Evolutionary conservation across 805 yeast genomes (phyloP).

Genomic region (Candida dajiaensis): DNA sequence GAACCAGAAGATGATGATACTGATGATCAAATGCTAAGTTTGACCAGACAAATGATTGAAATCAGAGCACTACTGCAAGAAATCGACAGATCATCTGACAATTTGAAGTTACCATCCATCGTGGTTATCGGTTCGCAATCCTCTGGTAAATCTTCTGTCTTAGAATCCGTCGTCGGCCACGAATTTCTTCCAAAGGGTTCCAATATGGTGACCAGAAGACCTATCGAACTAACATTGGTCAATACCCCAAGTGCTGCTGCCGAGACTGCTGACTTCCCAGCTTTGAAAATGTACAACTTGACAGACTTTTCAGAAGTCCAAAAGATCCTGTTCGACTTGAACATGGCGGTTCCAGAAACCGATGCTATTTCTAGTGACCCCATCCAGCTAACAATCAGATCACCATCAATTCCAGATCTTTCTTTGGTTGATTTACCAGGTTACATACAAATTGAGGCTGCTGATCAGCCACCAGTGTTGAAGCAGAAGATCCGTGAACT

Average conservation of each 20-base stretch:
- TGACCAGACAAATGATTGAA: conserved; percentile 96
- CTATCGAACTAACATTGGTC: conserved; percentile 88
- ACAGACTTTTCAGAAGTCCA: conserved; percentile 89
- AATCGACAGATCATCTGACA: conserved; percentile 66
- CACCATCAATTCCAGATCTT: conserved; percentile 87
- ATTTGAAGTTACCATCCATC: conserved; percentile 83
- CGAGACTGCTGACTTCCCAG: conserved; percentile 91
- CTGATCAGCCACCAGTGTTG: conserved; percentile 86
- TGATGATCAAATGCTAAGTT: conserved; percentile 75
- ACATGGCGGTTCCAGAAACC: conserved; percentile 82
- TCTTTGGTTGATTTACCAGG: conserved; percentile 96
- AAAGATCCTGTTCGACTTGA: conserved; percentile 77
- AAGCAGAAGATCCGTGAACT: conserved; percentile 72
- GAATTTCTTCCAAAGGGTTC: conserved; percentile 96
- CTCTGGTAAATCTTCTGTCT: conserved; percentile 93
- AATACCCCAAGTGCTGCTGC: conserved; percentile 79
- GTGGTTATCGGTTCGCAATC: conserved; percentile 98
- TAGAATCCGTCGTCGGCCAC: conserved; percentile 96
- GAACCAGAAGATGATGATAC: conserved; percentile 54
- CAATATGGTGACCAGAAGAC: conserved; percentile 97
- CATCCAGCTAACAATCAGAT: conserved; percentile 83
- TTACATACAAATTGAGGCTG: conserved; percentile 93
- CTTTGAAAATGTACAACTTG: conserved; percentile 71
- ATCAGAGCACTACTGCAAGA: conserved; percentile 73
- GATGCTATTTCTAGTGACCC: conserved; percentile 93